Base-by-base conservation (phyloP, 1,284 basidiomycete species). In the Apiotrichum akiyoshidainum region DNA sequence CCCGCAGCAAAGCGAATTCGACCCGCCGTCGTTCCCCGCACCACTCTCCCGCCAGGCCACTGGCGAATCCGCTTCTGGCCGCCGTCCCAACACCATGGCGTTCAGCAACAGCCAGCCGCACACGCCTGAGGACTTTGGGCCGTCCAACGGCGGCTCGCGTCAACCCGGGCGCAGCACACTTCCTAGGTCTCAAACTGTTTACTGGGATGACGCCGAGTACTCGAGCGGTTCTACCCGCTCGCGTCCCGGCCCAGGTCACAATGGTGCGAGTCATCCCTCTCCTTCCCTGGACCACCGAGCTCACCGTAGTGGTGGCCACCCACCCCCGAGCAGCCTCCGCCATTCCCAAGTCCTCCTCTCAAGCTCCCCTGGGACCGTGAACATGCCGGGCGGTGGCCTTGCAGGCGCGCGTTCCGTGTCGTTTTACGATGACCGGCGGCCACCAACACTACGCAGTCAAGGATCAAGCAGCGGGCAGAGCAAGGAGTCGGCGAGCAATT, bases 121-220 rank as follows among this genome's bases (percentile, higher is more conserved):
- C 31, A 40, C 51, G 34, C 34, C 48, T 14, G 19, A 37, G 17
- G 57, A 51, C 35, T 44, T 46, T 41, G 57, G 41, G 55, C 58
- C 22, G 50, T 46, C 54, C 33, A 48, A 46, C 48, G 47, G 37
- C 48, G 52, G 17, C 59, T 59, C 21, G 53, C 54, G 16, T 35
- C 54, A 35, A 19, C 48, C 44, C 12, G 51, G 56, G 13, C 51
- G 55, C 19, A 46, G 26, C 3, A 63, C 68, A 33, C 37, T 50
- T 5, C 57, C 65, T 2, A 58, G 74, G 19, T 74, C 73, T 2
- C 70, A 73, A 34, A 75, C 74, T 9, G 71, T 76, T 2, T 76
- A 70, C 57, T 76, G 74, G 74, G 73, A 75, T 51, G 70, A 76
- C 34, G 63, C 71, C 11, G 68, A 71, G 31, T 75, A 69, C 57